Percentiles rank a stretch among this genome's conserved stretches.
Conservation (phyloP, 2,329 filamentous ascomycete genomes). For the Aspergillus novofumigatus region DNA sequence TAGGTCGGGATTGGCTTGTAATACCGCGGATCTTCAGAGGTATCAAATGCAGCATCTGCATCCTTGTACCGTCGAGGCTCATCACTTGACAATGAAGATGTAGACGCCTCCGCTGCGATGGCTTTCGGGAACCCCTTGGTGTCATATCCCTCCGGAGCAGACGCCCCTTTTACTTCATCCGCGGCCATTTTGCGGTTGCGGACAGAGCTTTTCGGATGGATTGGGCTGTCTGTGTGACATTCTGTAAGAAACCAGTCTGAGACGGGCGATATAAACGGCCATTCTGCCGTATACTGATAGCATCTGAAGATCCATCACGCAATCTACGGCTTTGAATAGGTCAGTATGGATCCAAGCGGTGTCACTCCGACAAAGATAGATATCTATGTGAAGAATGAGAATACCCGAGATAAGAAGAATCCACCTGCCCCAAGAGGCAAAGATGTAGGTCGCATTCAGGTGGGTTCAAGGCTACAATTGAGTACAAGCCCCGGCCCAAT, state of each 20-base stretch:
- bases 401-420: neutral
- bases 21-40: constrained; percentile 30
- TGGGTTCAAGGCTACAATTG: too few relatives aligned
- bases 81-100: constrained; percentile 9
- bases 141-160: constrained; percentile 4
- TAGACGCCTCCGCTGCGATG: constrained; percentile 8
- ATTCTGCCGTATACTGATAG: neutral
- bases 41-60: constrained; percentile 31
- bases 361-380: neutral
- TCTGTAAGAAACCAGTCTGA: neutral
- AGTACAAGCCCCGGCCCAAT: too few relatives aligned
- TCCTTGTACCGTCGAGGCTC: constrained; percentile 3
- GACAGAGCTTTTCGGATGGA: neutral
- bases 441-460: neutral
- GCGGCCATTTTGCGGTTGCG: constrained; percentile 11
- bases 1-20: constrained; percentile 41
- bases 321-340: constrained; percentile 6
- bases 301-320: constrained; percentile 11
- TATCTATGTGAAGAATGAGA: constrained; percentile 5
- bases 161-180: constrained; percentile 10
- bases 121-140: constrained; percentile 7
- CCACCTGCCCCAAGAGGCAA: neutral
- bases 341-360: neutral
- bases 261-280: neutral
- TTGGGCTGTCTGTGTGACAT: neutral